Conservation (phyloP, 169 alveolate genomes). For the Cryptosporidium andersoni region DNA sequence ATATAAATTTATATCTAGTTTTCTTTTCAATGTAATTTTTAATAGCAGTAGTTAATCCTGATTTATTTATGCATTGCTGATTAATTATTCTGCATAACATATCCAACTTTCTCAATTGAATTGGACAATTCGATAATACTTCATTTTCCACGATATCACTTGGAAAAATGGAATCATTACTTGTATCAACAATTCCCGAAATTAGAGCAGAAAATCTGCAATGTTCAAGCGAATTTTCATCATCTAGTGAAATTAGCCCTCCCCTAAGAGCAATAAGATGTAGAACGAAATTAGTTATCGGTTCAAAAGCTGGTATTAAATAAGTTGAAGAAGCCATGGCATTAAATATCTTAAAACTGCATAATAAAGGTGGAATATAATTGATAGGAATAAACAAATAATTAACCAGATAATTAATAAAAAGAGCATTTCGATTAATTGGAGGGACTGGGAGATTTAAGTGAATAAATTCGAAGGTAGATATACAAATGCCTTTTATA, state of each 20-base stretch:
- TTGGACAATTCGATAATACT: neutral
- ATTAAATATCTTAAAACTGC: constrained; percentile 15
- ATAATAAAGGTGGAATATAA: constrained; percentile 16
- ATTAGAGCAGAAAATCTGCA: constrained; percentile 49
- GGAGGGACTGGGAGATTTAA: constrained; percentile 14
- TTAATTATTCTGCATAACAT: neutral
- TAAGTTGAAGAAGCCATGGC: constrained; percentile 2
- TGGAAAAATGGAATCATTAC: constrained; percentile 27
- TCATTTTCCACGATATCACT: neutral
- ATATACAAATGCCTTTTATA: constrained; percentile 22
- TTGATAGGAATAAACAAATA: constrained; percentile 33
- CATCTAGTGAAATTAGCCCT: constrained; percentile 33
- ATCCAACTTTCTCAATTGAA: neutral
- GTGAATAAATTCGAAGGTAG: constrained; percentile 18
- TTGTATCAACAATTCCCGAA: constrained; percentile 20
- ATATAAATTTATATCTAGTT: constrained; percentile 25
- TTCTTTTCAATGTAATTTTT: constrained; percentile 2
- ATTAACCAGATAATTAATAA: constrained; percentile 38
- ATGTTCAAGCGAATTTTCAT: constrained; percentile 7
- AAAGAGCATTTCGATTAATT: constrained; percentile 6
- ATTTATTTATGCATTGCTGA: constrained; percentile 2
- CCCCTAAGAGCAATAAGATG: constrained; percentile 9
- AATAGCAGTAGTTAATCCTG: neutral
- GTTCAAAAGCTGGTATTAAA: constrained; percentile 42
- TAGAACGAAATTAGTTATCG: constrained; percentile 28